Evolutionary conservation across 2,329 filamentous ascomycete species (phyloP).

Genomic region (Alternaria postmessia): DNA sequence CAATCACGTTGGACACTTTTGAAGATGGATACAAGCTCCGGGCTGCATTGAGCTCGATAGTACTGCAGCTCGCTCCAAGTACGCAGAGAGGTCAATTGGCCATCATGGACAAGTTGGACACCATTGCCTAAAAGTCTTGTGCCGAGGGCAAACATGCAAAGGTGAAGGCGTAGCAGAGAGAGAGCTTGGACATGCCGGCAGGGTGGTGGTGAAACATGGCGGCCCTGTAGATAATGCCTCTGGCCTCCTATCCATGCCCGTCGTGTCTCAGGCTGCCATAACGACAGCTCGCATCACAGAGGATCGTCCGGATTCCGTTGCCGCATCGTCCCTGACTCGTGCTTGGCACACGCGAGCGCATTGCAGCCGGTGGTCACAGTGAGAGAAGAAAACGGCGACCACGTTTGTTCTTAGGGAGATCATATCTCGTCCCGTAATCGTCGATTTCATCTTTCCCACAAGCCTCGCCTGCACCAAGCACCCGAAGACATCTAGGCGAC

Average conservation of each 20-base stretch:
- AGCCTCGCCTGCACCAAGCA: conserved; percentile 10
- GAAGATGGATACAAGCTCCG: not conserved
- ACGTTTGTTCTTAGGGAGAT: conserved; percentile 10
- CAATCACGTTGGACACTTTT: conserved; percentile 1
- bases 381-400: not conserved
- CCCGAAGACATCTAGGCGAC: conserved; percentile 11
- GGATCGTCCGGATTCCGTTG: conserved; percentile 30
- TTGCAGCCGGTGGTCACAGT: conserved; percentile 11
- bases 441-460: not conserved
- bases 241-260: conserved; percentile 40
- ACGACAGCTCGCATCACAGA: conserved; percentile 18
- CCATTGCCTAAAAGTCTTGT: conserved; percentile 4
- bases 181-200: conserved; percentile 23
- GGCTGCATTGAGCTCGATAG: conserved; percentile 3
- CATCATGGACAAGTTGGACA: not conserved
- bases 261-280: conserved; percentile 32
- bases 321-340: conserved; percentile 30
- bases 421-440: not conserved
- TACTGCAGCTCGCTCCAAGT: conserved; percentile 8
- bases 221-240: conserved; percentile 35
- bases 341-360: conserved; percentile 31
- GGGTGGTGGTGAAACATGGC: conserved; percentile 42
- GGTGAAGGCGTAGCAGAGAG: conserved; percentile 13
- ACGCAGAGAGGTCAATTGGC: conserved; percentile 1
- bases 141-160: conserved; percentile 11